These are phyloP conservation scores for Perilla frutescens DNA, from an alignment of 257 asterid genomes.

Conservation along the genomic window DNA sequence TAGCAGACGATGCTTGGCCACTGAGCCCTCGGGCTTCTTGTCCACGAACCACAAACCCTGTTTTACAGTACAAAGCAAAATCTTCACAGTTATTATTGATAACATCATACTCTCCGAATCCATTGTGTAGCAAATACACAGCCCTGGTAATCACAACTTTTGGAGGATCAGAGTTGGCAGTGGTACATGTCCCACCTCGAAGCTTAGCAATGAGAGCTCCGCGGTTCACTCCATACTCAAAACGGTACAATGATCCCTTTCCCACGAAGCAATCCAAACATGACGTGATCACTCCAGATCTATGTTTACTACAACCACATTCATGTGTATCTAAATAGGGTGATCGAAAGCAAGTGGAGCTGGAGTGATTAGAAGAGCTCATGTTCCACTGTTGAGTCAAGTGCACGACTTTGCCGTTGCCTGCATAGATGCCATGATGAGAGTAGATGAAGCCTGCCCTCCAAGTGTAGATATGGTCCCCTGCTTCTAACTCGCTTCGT, in stretches of 20 bases:
- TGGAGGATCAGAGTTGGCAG: constrained; percentile 25
- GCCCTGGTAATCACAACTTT: constrained; percentile 20
- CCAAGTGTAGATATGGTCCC: too few species aligned
- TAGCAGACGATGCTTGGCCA: too few species aligned
- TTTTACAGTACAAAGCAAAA: too few species aligned
- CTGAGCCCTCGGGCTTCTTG: too few species aligned
- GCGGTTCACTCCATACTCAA: constrained; percentile 21
- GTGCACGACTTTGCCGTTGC: constrained; percentile 29
- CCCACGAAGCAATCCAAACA: constrained; percentile 31
- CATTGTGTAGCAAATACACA: constrained; percentile 6
- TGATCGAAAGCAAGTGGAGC: neutral
- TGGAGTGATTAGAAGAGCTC: neutral
- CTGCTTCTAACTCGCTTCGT: too few species aligned
- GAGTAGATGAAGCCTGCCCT: too few species aligned
- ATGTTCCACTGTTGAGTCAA: constrained; percentile 6
- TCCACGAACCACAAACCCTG: too few species aligned
- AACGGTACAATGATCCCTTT: constrained; percentile 13
- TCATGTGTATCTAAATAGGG: constrained; percentile 9
- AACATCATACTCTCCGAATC: too few species aligned
- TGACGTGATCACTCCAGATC: constrained; percentile 23
- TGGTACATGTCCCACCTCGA: neutral
- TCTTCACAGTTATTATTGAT: too few species aligned
- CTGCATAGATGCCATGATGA: constrained; percentile 22
- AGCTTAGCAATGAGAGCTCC: constrained; percentile 5
- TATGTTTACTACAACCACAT: constrained; percentile 13